Evolutionary conservation across 176 grass and related monocot species (phyloP), one percentile per base, ranked within the genome.

Genomic region (Cocos nucifera): DNA sequence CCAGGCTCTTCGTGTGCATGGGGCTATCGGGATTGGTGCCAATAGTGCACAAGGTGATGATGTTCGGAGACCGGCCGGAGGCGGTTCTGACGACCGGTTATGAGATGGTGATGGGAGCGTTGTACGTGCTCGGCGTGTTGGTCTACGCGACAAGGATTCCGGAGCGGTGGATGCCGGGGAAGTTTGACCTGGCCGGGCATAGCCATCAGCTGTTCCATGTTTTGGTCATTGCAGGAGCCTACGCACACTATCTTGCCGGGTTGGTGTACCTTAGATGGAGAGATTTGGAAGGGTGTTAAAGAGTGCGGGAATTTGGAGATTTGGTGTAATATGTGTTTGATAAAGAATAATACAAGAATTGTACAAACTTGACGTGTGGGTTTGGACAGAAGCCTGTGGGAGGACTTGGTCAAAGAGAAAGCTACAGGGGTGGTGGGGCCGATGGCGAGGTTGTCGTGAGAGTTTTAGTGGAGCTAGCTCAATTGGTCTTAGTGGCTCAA

Each of bases 141-240:
- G 76, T 86, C 50, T 91, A 91, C 66, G 69, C 83, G 19, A 67
- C 83, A n/a, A 79, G 83, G 74, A 79, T 86, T 6, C 87, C 79
- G 0, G 87, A 91, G 69, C 39, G 87, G 58, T 91, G 87, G 87
- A 68, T 91, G 76, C 87, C 87, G 0, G 87, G 87, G 5, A 29
- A 35, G 61, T 91, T 91, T 50, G 87, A 91, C 73, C 71, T 91
- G 16, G 83, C 73, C 3, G 83, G 87, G 0, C 87, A 91, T 39
- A 91, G 87, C 79, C 83, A 91, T 68, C 83, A 91, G 65, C 60
- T 91, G 64, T 91, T 86, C 70, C 87, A 91, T 54, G 67, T 79
- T 19, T 78, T 91, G 24, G 87, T 91, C 51, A 74, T 91, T 54
- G 83, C 87, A 21, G 87, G 87, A 22, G 83, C 83, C 4, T 91